A percentile compares a stretch with the other conserved stretches of the same genome.
Conservation (phyloP, 148 eudicot genomes). For the Rhododendron molle region DNA sequence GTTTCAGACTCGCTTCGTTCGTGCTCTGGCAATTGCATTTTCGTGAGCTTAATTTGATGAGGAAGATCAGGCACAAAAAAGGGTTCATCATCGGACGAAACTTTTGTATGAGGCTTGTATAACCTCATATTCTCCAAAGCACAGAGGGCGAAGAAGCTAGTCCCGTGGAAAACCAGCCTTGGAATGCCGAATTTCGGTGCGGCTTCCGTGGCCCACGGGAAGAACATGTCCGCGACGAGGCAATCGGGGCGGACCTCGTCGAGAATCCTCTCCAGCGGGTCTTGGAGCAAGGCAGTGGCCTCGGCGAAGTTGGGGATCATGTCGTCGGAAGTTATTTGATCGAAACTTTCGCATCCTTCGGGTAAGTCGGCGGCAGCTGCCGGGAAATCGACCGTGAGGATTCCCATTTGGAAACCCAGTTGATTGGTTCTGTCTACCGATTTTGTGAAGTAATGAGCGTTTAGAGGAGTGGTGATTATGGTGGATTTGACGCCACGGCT, state of each 20-base stretch:
- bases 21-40: slow-evolving; percentile 13
- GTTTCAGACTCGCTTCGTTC: not conserved
- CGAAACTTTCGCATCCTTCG: slow-evolving; percentile 27
- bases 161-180: slow-evolving; percentile 45
- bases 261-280: not conserved
- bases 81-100: slow-evolving; percentile 36
- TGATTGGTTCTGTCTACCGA: slow-evolving; percentile 9
- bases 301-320: slow-evolving; percentile 1
- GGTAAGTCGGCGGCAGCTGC: slow-evolving; percentile 37
- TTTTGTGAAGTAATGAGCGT: slow-evolving; percentile 26
- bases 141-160: slow-evolving; percentile 29
- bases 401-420: not conserved
- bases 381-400: slow-evolving; percentile 28
- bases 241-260: slow-evolving; percentile 22
- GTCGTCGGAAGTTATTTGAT: slow-evolving; percentile 25
- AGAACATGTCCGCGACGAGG: slow-evolving; percentile 40
- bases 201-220: slow-evolving; percentile 34
- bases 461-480: slow-evolving; percentile 42
- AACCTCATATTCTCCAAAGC: slow-evolving; percentile 15
- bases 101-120: slow-evolving; percentile 28
- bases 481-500: too few species aligned
- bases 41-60: slow-evolving; percentile 22
- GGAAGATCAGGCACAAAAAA: slow-evolving; percentile 37
- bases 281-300: slow-evolving; percentile 11
- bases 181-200: slow-evolving; percentile 41